Evolutionary conservation across 2,329 filamentous ascomycete species (phyloP).

Genomic region (Diaporthe ilicicola): DNA sequence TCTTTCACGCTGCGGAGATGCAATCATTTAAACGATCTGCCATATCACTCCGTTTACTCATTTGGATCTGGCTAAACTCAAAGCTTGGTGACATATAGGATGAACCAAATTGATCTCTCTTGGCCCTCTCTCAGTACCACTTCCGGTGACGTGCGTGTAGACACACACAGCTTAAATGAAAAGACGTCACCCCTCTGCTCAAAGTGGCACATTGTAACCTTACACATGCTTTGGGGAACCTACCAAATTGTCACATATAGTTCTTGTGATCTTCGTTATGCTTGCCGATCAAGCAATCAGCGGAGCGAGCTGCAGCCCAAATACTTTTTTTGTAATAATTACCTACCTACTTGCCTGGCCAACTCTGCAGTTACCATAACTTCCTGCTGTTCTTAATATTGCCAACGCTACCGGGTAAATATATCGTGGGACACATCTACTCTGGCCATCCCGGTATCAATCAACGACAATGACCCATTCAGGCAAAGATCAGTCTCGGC

Average conservation of each 20-base stretch:
- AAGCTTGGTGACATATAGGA: not conserved
- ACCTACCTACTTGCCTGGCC: not conserved
- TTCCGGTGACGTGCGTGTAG: not conserved
- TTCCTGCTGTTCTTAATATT: not conserved
- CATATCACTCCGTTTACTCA: not conserved
- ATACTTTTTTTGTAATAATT: no score
- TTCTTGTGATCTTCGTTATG: not conserved
- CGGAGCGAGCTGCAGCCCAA: not conserved
- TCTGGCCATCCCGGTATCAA: not conserved
- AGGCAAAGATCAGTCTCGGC: not conserved
- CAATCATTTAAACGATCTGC: not conserved
- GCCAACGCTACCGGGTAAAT: not conserved
- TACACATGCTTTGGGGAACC: not conserved
- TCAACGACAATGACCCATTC: not conserved
- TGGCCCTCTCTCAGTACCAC: not conserved
- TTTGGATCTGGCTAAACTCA: constrained; percentile 5
- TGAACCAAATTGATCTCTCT: not conserved
- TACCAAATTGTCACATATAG: not conserved
- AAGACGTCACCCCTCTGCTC: not conserved
- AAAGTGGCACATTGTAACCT: not conserved
- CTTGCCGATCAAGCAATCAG: not conserved
- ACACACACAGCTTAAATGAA: not conserved
- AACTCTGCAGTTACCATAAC: not conserved
- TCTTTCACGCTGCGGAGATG: constrained; percentile 11
- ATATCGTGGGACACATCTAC: not conserved